These are phyloP conservation scores for Maudiozyma saulgeensis DNA, from an alignment of 805 yeast species.

Conservation along the genomic window DNA sequence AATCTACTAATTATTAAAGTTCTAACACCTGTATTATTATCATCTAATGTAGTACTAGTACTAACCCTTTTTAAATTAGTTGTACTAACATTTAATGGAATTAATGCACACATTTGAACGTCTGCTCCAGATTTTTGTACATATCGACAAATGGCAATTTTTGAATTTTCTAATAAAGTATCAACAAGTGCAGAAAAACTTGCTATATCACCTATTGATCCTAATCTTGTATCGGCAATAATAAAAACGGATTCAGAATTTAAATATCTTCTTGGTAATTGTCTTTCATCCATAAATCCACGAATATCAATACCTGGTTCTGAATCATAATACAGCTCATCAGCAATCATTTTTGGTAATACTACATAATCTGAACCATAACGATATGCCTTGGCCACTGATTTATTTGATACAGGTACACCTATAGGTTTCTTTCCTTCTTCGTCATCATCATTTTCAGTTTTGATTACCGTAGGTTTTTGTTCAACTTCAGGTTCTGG, in stretches of 20 bases:
- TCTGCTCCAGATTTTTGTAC: conserved; percentile 43
- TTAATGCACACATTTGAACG: conserved; percentile 44
- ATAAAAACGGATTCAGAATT: conserved; percentile 52
- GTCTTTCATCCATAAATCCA: conserved; percentile 41
- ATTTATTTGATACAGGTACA: conserved; percentile 26
- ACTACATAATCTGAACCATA: conserved; percentile 55
- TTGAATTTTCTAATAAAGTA: conserved; percentile 39
- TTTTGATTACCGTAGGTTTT: neutral
- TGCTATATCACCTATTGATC: conserved; percentile 31
- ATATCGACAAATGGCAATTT: conserved; percentile 52
- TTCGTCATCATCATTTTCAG: conserved; percentile 12
- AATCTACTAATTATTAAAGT: conserved; percentile 44
- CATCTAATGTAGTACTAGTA: conserved; percentile 1
- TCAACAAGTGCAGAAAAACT: conserved; percentile 42
- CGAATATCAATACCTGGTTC: conserved; percentile 52
- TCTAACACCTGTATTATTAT: conserved; percentile 16
- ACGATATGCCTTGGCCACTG: conserved; percentile 50
- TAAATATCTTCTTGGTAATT: conserved; percentile 50
- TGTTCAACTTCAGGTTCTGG: conserved; percentile 11
- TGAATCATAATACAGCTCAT: conserved; percentile 33
- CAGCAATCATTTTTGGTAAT: conserved; percentile 39
- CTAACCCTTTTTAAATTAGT: neutral
- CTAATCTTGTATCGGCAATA: conserved; percentile 30
- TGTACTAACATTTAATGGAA: conserved; percentile 33
- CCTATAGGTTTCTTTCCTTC: neutral